These are phyloP conservation scores for Cyclostephanos tholiformis DNA, from an alignment of 108 stramenopile species.

Conservation along the genomic window DNA sequence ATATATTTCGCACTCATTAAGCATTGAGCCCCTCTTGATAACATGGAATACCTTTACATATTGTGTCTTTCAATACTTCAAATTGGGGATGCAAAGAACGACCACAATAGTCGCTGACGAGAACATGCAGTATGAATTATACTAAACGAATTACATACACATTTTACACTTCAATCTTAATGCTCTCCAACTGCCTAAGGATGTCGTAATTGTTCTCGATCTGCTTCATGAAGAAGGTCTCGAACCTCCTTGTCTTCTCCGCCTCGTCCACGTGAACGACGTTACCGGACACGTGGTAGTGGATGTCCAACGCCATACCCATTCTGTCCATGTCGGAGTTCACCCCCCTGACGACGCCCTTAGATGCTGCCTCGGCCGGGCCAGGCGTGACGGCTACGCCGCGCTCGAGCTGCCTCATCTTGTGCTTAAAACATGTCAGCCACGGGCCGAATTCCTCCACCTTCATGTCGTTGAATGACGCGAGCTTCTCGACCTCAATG, in stretches of 20 bases:
- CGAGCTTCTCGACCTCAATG: slow-evolving; percentile 88
- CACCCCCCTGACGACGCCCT: slow-evolving; percentile 5
- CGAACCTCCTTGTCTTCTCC: slow-evolving; percentile 83
- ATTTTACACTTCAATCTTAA: slow-evolving; percentile 41
- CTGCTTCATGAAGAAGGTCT: slow-evolving; percentile 85
- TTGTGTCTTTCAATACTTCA: too few relatives aligned
- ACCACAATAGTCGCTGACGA: too few relatives aligned
- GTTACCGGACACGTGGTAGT: slow-evolving; percentile 64
- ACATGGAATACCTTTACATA: too few relatives aligned
- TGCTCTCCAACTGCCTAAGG: slow-evolving; percentile 59
- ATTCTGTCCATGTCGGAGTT: slow-evolving; percentile 22
- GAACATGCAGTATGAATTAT: background rate
- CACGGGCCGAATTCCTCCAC: slow-evolving; percentile 53
- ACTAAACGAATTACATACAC: background rate
- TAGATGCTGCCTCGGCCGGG: slow-evolving; percentile 27
- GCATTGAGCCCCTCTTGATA: too few relatives aligned
- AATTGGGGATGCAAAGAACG: too few relatives aligned
- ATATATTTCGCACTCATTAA: too few relatives aligned
- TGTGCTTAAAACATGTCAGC: slow-evolving; percentile 72
- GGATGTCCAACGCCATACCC: slow-evolving; percentile 82
- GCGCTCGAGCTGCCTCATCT: slow-evolving; percentile 73
- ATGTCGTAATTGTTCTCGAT: slow-evolving; percentile 75
- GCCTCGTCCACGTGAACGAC: slow-evolving; percentile 86
- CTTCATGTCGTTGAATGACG: slow-evolving; percentile 80
- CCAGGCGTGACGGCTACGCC: background rate